Evolutionary conservation across 176 grass and related monocot genomes (phyloP).

Genomic region (Bromus sterilis): DNA sequence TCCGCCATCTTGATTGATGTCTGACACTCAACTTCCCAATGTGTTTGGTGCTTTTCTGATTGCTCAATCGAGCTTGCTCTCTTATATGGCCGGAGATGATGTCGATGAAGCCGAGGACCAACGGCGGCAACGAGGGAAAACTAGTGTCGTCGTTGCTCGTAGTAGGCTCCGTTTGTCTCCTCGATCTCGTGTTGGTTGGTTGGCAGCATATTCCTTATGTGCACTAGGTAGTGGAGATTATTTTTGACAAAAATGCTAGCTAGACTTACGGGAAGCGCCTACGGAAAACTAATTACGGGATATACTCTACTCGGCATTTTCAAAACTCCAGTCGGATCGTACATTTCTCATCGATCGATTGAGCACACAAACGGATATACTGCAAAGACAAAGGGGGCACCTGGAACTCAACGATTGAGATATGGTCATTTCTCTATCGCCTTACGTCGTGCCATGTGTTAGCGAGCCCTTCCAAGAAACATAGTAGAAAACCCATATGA

Average conservation of each 20-base stretch:
- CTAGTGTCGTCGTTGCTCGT: background rate
- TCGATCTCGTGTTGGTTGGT: constrained; percentile 23
- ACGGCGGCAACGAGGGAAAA: constrained; percentile 10
- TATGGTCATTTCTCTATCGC: no score
- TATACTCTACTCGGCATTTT: no score
- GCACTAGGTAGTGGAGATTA: constrained; percentile 1
- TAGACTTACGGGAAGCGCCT: no score
- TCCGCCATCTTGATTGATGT: background rate
- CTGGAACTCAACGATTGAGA: no score
- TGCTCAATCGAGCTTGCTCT: no score
- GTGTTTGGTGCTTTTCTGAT: background rate
- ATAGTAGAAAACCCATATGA: no score
- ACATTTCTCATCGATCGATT: background rate
- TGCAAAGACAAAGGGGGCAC: no score
- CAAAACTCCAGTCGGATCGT: background rate
- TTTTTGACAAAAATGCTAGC: no score
- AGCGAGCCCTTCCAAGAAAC: no score
- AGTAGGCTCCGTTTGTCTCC: background rate
- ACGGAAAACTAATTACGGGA: no score
- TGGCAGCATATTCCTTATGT: constrained; percentile 25
- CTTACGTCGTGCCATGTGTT: no score
- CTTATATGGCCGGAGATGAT: constrained; percentile 18
- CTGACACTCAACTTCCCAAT: background rate
- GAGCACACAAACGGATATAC: background rate
- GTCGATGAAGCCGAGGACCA: constrained; percentile 23